Percentiles rank a stretch among this genome's conserved stretches.
These are phyloP conservation scores for Triglochin maritima DNA, from an alignment of 106 monocot genomes.

Conservation along the genomic window DNA sequence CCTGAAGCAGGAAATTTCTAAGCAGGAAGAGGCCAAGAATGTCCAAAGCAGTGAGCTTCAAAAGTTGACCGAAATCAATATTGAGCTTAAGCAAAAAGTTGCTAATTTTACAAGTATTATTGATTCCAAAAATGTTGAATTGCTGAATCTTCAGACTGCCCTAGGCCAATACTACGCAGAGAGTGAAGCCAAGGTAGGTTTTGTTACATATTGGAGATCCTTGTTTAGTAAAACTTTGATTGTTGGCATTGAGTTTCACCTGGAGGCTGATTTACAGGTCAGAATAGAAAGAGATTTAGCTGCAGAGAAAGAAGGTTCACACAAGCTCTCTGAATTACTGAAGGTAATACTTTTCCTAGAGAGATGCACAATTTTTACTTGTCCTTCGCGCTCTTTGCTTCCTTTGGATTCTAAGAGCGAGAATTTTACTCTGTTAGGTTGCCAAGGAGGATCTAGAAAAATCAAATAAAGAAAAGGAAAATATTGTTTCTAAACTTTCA, in stretches of 20 bases:
- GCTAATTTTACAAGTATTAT: constrained; percentile 37
- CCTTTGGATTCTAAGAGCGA: neutral
- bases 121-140: constrained; percentile 68
- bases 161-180: constrained; percentile 98
- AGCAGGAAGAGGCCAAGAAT: constrained; percentile 40
- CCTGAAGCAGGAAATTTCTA: constrained; percentile 48
- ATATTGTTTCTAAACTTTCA: constrained; percentile 33
- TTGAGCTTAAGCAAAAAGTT: constrained; percentile 50
- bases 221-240: neutral
- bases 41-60: constrained; percentile 41
- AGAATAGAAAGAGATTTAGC: constrained; percentile 70
- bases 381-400: neutral
- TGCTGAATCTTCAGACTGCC: constrained; percentile 89
- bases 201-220: neutral
- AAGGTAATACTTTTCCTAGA: constrained; percentile 33
- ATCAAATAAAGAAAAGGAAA: constrained; percentile 62
- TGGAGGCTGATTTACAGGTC: constrained; percentile 30
- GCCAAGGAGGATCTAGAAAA: constrained; percentile 53
- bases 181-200: constrained; percentile 79
- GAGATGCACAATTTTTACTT: neutral
- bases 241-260: neutral
- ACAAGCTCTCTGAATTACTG: constrained; percentile 50
- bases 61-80: constrained; percentile 51
- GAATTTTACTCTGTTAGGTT: constrained; percentile 24
- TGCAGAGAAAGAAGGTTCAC: constrained; percentile 46